A percentile compares a stretch with the other conserved stretches of the same genome.
Evolutionary conservation across 768 basidiomycete species (phyloP).

Genomic region (Auriculariales sp.): DNA sequence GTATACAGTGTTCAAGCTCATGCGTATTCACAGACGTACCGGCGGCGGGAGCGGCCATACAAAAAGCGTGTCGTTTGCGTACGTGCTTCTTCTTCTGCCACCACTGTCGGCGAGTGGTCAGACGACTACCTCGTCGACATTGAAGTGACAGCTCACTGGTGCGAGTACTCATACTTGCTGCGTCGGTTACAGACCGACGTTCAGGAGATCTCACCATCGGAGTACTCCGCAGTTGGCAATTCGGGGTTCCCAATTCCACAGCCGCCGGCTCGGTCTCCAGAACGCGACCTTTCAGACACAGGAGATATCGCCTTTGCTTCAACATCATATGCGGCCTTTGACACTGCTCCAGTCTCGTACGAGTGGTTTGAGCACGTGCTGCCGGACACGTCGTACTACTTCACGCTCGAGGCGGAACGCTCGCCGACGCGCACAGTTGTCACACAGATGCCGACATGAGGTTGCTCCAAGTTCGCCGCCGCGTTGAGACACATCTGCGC

Average conservation of each 20-base stretch:
- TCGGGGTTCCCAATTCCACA: neutral
- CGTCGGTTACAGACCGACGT: neutral
- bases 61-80: neutral
- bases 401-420: constrained; percentile 43
- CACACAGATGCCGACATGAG: constrained; percentile 61
- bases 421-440: constrained; percentile 20
- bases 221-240: neutral
- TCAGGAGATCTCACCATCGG: neutral
- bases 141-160: too few relatives aligned
- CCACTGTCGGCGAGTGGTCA: too few relatives aligned
- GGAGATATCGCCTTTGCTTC: too few relatives aligned
- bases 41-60: too few relatives aligned
- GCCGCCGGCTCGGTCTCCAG: neutral
- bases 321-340: too few relatives aligned
- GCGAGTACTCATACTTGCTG: too few relatives aligned
- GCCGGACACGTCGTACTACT: constrained; percentile 62
- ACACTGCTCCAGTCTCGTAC: too few relatives aligned
- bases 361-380: constrained; percentile 57
- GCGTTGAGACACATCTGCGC: constrained; percentile 31
- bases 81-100: neutral
- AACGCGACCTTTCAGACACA: neutral
- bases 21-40: too few relatives aligned
- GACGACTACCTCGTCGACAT: too few relatives aligned
- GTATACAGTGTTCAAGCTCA: too few relatives aligned
- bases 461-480: constrained; percentile 31